Base-by-base conservation (phyloP, 2,329 filamentous ascomycete species). In the Byssothecium circinans region DNA sequence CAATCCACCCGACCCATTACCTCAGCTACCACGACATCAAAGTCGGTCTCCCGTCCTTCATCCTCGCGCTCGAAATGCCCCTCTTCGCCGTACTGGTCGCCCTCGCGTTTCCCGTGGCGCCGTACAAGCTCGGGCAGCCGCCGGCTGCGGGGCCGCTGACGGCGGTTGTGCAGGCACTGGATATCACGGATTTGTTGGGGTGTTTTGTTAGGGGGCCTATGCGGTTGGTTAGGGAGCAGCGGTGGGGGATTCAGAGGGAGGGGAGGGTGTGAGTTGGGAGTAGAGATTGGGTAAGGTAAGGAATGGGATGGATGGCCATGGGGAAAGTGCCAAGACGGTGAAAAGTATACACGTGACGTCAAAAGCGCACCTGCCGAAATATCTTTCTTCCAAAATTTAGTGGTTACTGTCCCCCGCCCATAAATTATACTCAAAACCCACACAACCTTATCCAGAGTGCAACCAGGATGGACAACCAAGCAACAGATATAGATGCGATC, bases 31-130 rank as follows among this genome's bases (percentile, higher is more conserved):
- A 65, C 42, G 61, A 69, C 49, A 45, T 68, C 40, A 55, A 59
- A 37, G 56, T 48, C 19, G 60, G 53, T 2, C 58, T 69, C 12
- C 57, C 66, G 0, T 56, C 55, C 8, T 56, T 68, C n/a, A 50
- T 67, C 10, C 57, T 67, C 25, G 56, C 59, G 14, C 59, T 58
- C 50, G 65, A 69, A 54, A 67, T 68, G 64, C 66, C 65, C 3
- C 23, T 66, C 23, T 69, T 69, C 47, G 58, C 61, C 3, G 20
- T 62, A 32, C 47, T 67, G 3, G 47, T 69, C 17, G 15, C 61
- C 29, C 49, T 62, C 29, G 62, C 64, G 0, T 69, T 65, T 33
- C 55, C 54, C 17, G 49, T 45, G 1, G 36, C 45, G 2, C 49
- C 49, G 1, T 66, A 67, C 38, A 60, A 53, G 23, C 45, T 34